These are phyloP conservation scores for Sherardia arvensis DNA, from an alignment of 257 asterid species.

Conservation along the genomic window DNA sequence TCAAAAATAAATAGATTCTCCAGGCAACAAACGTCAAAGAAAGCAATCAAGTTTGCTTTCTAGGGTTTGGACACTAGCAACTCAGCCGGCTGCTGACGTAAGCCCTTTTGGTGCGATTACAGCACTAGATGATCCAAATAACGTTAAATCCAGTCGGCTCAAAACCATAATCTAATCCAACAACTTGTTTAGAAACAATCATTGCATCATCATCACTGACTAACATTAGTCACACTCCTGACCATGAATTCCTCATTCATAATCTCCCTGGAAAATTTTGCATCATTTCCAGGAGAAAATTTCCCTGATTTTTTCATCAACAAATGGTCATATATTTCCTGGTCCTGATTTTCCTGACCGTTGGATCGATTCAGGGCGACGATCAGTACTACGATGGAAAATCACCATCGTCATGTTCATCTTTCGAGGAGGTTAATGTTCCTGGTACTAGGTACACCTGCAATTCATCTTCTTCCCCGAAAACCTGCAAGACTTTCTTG, in stretches of 20 bases:
- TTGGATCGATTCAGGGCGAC: slow-evolving; percentile 22
- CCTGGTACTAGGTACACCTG: slow-evolving; percentile 59
- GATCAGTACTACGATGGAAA: slow-evolving; percentile 50
- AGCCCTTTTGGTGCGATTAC: not conserved
- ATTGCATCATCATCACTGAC: slow-evolving; percentile 5
- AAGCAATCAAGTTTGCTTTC: not conserved
- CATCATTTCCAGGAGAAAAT: slow-evolving; percentile 7
- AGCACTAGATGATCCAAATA: not conserved
- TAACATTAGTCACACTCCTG: not conserved
- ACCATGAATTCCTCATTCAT: not conserved
- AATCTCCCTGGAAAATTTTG: not conserved
- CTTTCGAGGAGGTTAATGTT: slow-evolving; percentile 22
- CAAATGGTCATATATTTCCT: slow-evolving; percentile 21
- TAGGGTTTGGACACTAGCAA: slow-evolving; percentile 5
- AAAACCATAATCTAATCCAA: slow-evolving; percentile 1
- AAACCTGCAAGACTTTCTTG: slow-evolving; percentile 40
- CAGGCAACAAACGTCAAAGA: not conserved
- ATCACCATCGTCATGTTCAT: slow-evolving; percentile 6
- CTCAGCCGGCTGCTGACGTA: slow-evolving; percentile 15
- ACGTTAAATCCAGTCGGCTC: not conserved
- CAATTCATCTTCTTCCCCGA: slow-evolving; percentile 12
- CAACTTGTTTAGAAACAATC: not conserved
- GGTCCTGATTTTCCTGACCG: slow-evolving; percentile 19
- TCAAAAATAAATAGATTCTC: slow-evolving; percentile 2
- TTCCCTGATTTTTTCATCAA: not conserved